Evolutionary conservation across 2,329 filamentous ascomycete species (phyloP), one percentile per base, ranked within the genome.

Genomic region (Colletotrichum paranaense): DNA sequence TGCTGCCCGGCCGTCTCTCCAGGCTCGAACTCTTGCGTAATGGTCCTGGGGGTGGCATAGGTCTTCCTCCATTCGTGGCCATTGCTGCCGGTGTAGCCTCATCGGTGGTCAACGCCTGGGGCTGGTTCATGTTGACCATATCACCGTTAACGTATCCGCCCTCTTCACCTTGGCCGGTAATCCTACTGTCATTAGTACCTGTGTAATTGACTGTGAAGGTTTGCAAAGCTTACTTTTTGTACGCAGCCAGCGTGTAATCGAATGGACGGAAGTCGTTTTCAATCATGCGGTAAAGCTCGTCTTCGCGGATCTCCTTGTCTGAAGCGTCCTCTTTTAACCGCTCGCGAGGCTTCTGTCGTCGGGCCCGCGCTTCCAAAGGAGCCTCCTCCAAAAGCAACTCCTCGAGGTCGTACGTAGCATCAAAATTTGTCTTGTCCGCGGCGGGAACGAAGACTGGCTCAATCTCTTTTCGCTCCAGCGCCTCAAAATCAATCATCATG

Each of bases 361-460:
- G 90, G 63, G 97, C 95, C 79, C 97, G 89, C 68, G 97, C 97
- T 83, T 99, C 97, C 5, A 99, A 85, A 1, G 97, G 97, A 14
- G 97, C 97, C 81, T 99, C 97, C 82, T 99, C 97, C 57, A 99
- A 84, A 2, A 99, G 85, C 24, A 99, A 83, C 82, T 99, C 97
- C 81, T 99, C 97, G 63, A 99, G 85, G 82, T 99, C 97, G 80
- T 99, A 98, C 0, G 97, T 99, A 5, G 97, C 97, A 82, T 99
- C 97, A 77, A 99, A 99, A 81, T 99, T 99, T 4, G 97, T 98
- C 88, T 99, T 99, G 62, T 98, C 97, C 68, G 95, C 95, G 0
- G 96, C 98, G 0, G 97, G 97, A 24, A 93, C 90, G 81, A 99
- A 99, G 4, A 98, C 91, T 0, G 97, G 97, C 77, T 95, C 92